Evolutionary conservation across 371 early-diverging fungal species (phyloP), one percentile per base, ranked within the genome.

Genomic region (Rhizomucor pusillus): DNA sequence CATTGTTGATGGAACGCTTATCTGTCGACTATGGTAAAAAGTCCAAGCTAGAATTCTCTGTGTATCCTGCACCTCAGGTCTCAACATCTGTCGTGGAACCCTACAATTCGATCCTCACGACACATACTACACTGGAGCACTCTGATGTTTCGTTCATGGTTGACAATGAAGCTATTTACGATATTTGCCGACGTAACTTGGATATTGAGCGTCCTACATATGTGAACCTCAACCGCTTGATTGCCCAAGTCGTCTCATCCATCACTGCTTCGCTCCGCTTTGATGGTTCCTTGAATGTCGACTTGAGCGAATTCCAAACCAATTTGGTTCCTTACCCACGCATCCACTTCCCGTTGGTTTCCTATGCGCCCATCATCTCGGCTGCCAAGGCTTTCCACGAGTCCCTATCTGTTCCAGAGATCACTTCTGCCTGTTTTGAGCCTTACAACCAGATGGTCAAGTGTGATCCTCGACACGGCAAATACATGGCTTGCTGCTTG

Each of bases 191-290:
- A 67, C 89, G 91, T 69, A 97, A 96, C 85, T 80, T 99, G 52
- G 98, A 95, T 73, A 95, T 98, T 71, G 90, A 90, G 66, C 90
- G 96, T 54, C 99, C 99, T 56, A 89, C 91, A 40, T 98, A 97
- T 87, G 81, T 86, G 70, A 94, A 98, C 82, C 82, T 99, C 56
- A 99, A 99, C 87, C 84, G 97, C 64, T 79, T 98, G 57, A 96
- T 99, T 71, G 97, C 99, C 52, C 99, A 98, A 79, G 97, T 98
- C 46, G 98, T 98, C 50, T 98, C 98, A 48, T 97, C 98, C 61
- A 97, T 99, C 86, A 87, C 99, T 95, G 96, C 98, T 36, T 95
- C 99, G 43, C 90, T 99, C 56, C 91, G 99, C 71, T 99, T 99
- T 81, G 90, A 92, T 55, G 97, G 97, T 55, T 87, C 90, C 41